Evolutionary conservation across 371 early-diverging fungal genomes (phyloP), one percentile per base, ranked within the genome.

Genomic region (Dinochytrium kinnereticum): DNA sequence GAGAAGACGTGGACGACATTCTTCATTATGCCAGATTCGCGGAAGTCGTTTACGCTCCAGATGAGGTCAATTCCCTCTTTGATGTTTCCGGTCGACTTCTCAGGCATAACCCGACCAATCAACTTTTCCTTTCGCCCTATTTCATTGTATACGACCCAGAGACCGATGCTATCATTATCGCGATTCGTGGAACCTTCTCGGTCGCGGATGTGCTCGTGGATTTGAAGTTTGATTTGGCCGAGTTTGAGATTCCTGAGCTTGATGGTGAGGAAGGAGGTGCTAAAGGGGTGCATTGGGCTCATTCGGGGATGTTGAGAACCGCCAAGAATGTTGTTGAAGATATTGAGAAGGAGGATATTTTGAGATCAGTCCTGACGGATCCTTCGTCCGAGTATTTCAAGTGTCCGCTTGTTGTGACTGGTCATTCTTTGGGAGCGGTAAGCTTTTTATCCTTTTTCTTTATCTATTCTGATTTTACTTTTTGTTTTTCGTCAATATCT

Each of bases 101-200:
- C 30, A 51, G 66, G 33, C 64, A 51, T 30, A 68, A 69, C n/a
- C 40, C 57, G 1, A 15, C 70, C 28, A 82, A 82, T 68, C 80
- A 76, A 38, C 59, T 80, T 17, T 82, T 70, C 76, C 21, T 69
- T 36, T 64, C 74, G 1, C 82, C 82, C 21, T 82, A 72, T 64
- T 37, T 82, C 51, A 71, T 82, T 70, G 67, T 69, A 30, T 55
- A 76, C n/a, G 82, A 82, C 57, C 76, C 68, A 24, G 80, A 80
- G 15, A 74, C 75, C 71, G 72, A 79, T 24, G 40, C 74, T 0
- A 70, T 82, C 49, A 78, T 82, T 15, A 73, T 82, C 57, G 78
- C 83, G 13, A 72, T 82, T 24, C 72, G 83, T 15, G 83, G 83
- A 31, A 82, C 83, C 3, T 79, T 75, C 66, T 79, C 79, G 21